Percentiles rank a stretch among this genome's conserved stretches.
These are phyloP conservation scores for Hygrophila difformis DNA, from an alignment of 257 asterid species.

Conservation along the genomic window DNA sequence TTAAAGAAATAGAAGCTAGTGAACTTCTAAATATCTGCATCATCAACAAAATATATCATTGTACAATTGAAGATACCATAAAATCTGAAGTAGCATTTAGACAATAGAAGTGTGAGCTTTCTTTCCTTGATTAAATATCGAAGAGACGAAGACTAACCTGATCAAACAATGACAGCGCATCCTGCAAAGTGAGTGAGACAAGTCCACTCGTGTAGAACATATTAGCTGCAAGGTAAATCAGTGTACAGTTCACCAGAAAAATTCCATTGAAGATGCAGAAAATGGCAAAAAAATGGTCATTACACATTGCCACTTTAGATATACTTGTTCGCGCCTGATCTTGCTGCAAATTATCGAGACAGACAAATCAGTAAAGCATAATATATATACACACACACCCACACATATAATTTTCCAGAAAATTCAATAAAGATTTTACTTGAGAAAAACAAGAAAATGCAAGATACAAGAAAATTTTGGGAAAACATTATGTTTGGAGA, in stretches of 20 bases:
- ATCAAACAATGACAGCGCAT: conserved; percentile 79
- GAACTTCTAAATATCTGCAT: conserved; percentile 72
- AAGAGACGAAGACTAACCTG: conserved; percentile 76
- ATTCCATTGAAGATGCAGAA: conserved; percentile 71
- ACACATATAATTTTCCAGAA: too few relatives aligned
- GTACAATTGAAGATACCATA: conserved; percentile 1
- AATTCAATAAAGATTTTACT: neutral
- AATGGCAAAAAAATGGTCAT: conserved; percentile 81
- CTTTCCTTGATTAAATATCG: too few relatives aligned
- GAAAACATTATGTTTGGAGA: too few relatives aligned
- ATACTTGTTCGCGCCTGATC: conserved; percentile 31
- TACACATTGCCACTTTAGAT: conserved; percentile 54
- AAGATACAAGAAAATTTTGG: too few relatives aligned
- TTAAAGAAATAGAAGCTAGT: conserved; percentile 44
- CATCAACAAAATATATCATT: conserved; percentile 10
- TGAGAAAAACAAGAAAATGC: too few relatives aligned
- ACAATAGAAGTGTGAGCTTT: neutral
- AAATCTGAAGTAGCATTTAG: neutral
- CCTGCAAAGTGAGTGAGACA: conserved; percentile 65
- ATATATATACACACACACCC: too few relatives aligned
- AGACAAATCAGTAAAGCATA: neutral
- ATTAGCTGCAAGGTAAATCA: conserved; percentile 64
- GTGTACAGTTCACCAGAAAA: conserved; percentile 62
- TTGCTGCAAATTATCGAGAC: conserved; percentile 44
- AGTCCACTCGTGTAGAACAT: conserved; percentile 60